Evolutionary conservation across 2,329 filamentous ascomycete genomes (phyloP).

Genomic region (Chrysoporthe cubensis): DNA sequence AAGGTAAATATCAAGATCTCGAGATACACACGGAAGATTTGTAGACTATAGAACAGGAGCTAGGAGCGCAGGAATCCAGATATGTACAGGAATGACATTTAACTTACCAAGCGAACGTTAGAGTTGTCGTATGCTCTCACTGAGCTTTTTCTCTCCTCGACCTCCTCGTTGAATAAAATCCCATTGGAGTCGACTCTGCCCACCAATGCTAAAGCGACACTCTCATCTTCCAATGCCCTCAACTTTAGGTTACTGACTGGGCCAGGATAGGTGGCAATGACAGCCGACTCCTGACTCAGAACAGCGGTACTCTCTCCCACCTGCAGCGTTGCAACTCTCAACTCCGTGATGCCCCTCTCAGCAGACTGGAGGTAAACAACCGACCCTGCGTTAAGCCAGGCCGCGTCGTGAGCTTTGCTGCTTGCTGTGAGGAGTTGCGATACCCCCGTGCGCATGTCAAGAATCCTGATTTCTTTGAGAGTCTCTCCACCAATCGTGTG

Average conservation of each 20-base stretch:
- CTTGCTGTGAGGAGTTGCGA: slow-evolving; percentile 35
- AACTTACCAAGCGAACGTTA: slow-evolving; percentile 40
- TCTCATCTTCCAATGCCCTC: slow-evolving; percentile 39
- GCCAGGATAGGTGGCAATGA: slow-evolving; percentile 39
- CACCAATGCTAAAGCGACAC: slow-evolving; percentile 41
- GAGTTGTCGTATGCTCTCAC: slow-evolving; percentile 42
- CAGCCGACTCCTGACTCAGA: slow-evolving; percentile 31
- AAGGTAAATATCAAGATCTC: slow-evolving; percentile 4
- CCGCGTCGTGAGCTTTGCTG: slow-evolving; percentile 38
- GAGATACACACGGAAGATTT: background rate
- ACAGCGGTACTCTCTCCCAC: slow-evolving; percentile 24
- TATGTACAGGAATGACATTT: background rate
- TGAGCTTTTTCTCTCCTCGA: slow-evolving; percentile 33
- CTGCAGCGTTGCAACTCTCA: slow-evolving; percentile 36
- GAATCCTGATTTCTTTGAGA: slow-evolving; percentile 40
- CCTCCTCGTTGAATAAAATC: slow-evolving; percentile 39
- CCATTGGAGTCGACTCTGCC: slow-evolving; percentile 40
- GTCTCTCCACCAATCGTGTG: slow-evolving; percentile 39
- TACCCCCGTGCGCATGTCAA: slow-evolving; percentile 38
- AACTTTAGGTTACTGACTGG: slow-evolving; percentile 41
- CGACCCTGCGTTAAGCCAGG: slow-evolving; percentile 43
- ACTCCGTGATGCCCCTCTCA: slow-evolving; percentile 38
- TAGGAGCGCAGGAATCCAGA: background rate
- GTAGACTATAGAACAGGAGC: no score
- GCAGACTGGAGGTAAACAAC: slow-evolving; percentile 40